Percentiles rank a stretch among this genome's conserved stretches.
phyloP scores from a whole-genome alignment of 768 basidiomycete species.

The Pisolithus orientalis region DNA sequence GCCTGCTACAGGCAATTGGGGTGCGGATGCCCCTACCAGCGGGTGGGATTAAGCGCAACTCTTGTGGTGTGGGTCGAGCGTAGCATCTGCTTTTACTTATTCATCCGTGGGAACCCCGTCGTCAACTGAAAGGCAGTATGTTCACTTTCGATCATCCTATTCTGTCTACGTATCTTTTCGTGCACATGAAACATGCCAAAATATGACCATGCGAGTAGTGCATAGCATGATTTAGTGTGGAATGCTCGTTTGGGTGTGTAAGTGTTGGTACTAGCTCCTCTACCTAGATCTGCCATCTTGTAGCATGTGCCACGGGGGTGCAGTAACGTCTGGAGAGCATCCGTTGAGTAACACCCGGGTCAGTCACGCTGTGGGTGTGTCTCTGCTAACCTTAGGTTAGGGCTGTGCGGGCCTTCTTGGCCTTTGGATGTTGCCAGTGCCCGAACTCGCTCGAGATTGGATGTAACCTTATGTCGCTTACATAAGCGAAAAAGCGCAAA shows the following conservation, averaged over 20 bases:
- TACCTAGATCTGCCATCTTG: no score
- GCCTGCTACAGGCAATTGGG: conserved; percentile 42
- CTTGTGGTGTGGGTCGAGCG: background rate
- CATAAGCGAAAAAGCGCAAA: no score
- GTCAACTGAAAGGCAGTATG: conserved; percentile 7
- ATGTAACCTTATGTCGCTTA: no score
- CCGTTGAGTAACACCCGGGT: no score
- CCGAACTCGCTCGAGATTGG: no score
- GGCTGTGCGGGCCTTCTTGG: no score
- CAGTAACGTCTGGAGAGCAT: no score
- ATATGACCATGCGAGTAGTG: conserved; percentile 7
- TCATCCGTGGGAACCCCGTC: background rate
- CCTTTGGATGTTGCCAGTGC: no score
- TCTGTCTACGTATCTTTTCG: conserved; percentile 11
- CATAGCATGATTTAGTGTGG: background rate
- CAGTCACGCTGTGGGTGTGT: no score
- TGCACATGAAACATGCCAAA: conserved; percentile 14
- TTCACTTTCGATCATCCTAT: conserved; percentile 13
- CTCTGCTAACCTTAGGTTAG: no score
- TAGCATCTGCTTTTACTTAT: background rate
- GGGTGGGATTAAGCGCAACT: conserved; percentile 24
- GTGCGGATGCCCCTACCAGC: conserved; percentile 21
- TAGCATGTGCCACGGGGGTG: no score
- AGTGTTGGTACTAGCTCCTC: background rate
- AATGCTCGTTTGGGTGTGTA: background rate